phyloP scores from a whole-genome alignment of 2,329 filamentous ascomycete species.

The Diaporthe sp. region DNA sequence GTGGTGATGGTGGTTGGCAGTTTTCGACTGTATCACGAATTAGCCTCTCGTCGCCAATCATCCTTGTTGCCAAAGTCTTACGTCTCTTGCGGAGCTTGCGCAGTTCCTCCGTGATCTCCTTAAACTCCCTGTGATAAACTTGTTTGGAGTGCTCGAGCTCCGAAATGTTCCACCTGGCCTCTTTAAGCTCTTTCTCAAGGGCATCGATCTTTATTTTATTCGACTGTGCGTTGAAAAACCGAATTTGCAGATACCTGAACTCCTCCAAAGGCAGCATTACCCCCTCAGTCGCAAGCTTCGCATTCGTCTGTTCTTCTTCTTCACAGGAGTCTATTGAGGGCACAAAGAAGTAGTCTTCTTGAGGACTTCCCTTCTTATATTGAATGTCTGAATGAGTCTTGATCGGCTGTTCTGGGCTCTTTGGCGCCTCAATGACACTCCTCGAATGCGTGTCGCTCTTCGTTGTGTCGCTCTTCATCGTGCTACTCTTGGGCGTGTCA shows the following conservation, averaged over 20 bases:
- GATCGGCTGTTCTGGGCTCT: background rate
- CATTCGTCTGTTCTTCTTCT: background rate
- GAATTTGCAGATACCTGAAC: background rate
- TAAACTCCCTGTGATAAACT: too few relatives aligned
- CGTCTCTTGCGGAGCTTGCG: too few relatives aligned
- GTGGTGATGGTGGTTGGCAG: too few relatives aligned
- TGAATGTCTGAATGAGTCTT: background rate
- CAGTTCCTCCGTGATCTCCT: too few relatives aligned
- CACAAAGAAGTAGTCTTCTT: background rate
- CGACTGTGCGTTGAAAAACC: background rate
- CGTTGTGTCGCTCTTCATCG: background rate
- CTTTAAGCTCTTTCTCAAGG: background rate
- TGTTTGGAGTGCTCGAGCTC: too few relatives aligned
- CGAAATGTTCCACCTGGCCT: too few relatives aligned
- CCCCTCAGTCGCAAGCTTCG: background rate
- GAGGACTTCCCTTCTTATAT: background rate
- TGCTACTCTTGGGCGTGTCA: background rate
- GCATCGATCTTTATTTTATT: background rate
- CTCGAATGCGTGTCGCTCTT: background rate
- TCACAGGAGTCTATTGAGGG: background rate
- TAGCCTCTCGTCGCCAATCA: too few relatives aligned
- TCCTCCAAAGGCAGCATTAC: background rate
- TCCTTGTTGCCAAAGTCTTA: too few relatives aligned
- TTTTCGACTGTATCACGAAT: too few relatives aligned
- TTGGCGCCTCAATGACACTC: background rate